A percentile compares a stretch with the other conserved stretches of the same genome.
Evolutionary conservation across 75 land plant genomes (phyloP).

Genomic region (Cunninghamia lanceolata): DNA sequence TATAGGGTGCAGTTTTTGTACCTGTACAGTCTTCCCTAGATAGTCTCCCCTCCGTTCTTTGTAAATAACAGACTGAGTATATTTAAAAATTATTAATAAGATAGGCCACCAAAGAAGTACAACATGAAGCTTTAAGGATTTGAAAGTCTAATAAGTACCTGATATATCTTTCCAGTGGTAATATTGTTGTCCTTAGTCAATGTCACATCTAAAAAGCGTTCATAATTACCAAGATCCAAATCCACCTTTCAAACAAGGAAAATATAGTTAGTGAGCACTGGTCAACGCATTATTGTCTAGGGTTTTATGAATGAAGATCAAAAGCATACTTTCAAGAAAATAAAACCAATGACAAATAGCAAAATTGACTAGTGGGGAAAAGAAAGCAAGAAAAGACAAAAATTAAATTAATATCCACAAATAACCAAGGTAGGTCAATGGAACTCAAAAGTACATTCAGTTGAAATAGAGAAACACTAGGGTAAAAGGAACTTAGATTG

Average conservation of each 20-base stretch:
- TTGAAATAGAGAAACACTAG: neutral
- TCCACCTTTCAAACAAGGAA: conserved; percentile 62
- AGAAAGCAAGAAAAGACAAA: neutral
- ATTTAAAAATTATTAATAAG: neutral
- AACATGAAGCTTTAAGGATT: neutral
- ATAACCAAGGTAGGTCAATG: neutral
- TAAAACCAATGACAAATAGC: neutral
- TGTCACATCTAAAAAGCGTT: conserved; percentile 84
- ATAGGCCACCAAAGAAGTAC: neutral
- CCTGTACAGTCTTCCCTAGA: conserved; percentile 97
- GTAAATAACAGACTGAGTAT: conserved; percentile 74
- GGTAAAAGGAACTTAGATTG: neutral
- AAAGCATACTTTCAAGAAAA: neutral
- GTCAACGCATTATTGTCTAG: neutral
- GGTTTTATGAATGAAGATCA: neutral
- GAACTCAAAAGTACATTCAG: neutral
- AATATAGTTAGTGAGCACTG: conserved; percentile 1
- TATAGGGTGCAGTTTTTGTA: conserved; percentile 9
- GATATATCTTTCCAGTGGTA: conserved; percentile 96
- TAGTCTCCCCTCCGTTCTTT: conserved; percentile 87
- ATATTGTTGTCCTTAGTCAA: conserved; percentile 87
- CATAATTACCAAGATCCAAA: conserved; percentile 94
- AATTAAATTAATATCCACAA: neutral
- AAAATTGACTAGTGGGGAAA: neutral
- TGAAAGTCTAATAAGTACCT: conserved; percentile 36